A percentile compares a stretch with the other conserved stretches of the same genome.
Evolutionary conservation across 768 basidiomycete species (phyloP).

Genomic region (Kwoniella mangroviensis): DNA sequence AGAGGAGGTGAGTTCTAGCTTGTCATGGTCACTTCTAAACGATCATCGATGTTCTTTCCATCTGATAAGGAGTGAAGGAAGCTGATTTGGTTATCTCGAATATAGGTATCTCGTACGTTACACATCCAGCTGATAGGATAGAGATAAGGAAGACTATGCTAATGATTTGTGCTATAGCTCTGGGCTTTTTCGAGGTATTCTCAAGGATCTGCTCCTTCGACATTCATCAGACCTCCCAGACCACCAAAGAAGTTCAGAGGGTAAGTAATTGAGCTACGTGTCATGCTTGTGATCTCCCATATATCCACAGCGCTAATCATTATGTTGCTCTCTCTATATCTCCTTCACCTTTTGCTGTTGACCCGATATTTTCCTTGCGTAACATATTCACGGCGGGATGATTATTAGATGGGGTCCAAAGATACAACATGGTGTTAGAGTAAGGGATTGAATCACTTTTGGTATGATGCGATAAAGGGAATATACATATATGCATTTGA

Average conservation of each 20-base stretch:
- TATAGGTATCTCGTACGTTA: background rate
- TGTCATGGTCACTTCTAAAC: background rate
- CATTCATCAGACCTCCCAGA: slow-evolving; percentile 38
- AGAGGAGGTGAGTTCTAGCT: slow-evolving; percentile 41
- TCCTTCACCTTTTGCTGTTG: background rate
- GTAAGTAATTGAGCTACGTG: slow-evolving; percentile 24
- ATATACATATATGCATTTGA: slow-evolving; percentile 11
- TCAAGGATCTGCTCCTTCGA: slow-evolving; percentile 32
- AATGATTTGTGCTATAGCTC: slow-evolving; percentile 22
- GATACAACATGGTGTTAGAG: slow-evolving; percentile 48
- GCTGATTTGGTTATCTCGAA: slow-evolving; percentile 35
- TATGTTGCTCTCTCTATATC: slow-evolving; percentile 13
- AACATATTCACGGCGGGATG: background rate
- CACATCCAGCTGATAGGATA: background rate
- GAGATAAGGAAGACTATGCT: background rate
- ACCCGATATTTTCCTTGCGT: background rate
- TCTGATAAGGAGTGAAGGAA: background rate
- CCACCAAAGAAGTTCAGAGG: slow-evolving; percentile 49
- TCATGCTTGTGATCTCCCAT: too few relatives aligned
- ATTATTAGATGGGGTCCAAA: slow-evolving; percentile 47
- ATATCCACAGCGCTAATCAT: slow-evolving; percentile 6
- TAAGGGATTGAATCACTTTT: slow-evolving; percentile 20
- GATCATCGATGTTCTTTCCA: background rate
- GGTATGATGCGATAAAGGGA: background rate
- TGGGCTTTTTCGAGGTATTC: slow-evolving; percentile 50